Evolutionary conservation across 73 alveolate genomes (phyloP), one percentile per base, ranked within the genome.

Genomic region (Blepharisma stoltei): DNA sequence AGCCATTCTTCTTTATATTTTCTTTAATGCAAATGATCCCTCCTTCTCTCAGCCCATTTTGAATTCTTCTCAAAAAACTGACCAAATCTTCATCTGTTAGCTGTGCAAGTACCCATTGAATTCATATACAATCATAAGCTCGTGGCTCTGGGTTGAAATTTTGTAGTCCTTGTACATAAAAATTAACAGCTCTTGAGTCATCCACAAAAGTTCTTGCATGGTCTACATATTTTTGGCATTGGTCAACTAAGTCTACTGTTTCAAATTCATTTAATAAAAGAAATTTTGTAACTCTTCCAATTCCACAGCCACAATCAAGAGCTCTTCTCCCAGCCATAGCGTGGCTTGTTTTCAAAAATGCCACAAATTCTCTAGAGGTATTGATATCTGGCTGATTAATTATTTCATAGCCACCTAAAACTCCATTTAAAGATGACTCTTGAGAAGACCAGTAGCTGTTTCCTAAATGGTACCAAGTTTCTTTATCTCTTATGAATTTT

Each of bases 281-380:
- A 20, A 66, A 67, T 68, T 88, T 89, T 5, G 93, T 83, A 0
- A 90, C 87, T 84, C 97, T 78, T 37, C 97, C 97, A 21, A 90
- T 90, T 50, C 97, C 97, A 23, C 93, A 92, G 9, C 95, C 97
- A 76, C 92, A 84, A 44, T 90, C 97, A 6, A 90, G 67, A 14
- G 89, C 94, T 53, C 86, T 83, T 6, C 23, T 55, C 14, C 77
- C 70, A 6, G 84, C 83, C 6, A 88, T 43, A 70, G 50, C 49
- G 8, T 52, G 47, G 25, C 38, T 79, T 20, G 48, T 83, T 45
- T 45, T 54, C 49, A 83, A 71, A 11, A 55, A 48, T 47, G 68
- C 78, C 4, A 88, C 60, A 71, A 85, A 76, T 46, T 43, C 50
- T 41, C 76, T 46, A 32, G 92, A 85, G 6, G 85, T 76, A 60